phyloP scores from a whole-genome alignment of 495 filamentous ascomycete genomes.

The Astrothelium subdiscretum region DNA sequence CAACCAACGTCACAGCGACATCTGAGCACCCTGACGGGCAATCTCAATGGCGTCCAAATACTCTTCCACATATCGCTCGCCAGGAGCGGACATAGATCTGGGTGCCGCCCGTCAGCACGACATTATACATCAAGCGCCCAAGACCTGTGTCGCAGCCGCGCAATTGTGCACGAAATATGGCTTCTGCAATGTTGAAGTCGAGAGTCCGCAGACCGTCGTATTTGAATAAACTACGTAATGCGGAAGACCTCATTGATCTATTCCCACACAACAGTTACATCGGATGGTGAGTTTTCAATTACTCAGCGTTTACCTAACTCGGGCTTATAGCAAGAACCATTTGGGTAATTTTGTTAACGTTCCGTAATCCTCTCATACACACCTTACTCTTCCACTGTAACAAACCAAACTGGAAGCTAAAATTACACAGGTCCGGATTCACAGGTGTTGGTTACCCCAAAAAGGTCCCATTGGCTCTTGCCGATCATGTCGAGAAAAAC shows the following conservation, averaged over 20 bases:
- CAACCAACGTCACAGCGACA: neutral
- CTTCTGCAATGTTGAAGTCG: constrained; percentile 63
- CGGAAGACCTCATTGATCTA: constrained; percentile 66
- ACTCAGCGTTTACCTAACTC: too few relatives aligned
- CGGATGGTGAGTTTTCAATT: constrained; percentile 44
- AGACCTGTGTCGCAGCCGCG: too few relatives aligned
- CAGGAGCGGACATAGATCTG: neutral
- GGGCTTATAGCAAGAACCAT: too few relatives aligned
- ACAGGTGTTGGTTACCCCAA: constrained; percentile 78
- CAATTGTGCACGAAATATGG: too few relatives aligned
- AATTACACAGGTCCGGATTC: constrained; percentile 50
- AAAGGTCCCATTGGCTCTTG: constrained; percentile 72
- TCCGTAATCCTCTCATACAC: neutral
- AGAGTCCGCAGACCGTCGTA: constrained; percentile 65
- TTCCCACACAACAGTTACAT: constrained; percentile 78
- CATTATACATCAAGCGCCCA: too few relatives aligned
- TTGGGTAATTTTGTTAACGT: neutral
- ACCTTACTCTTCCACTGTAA: too few relatives aligned
- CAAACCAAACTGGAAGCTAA: too few relatives aligned
- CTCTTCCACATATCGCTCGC: neutral
- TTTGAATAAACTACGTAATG: constrained; percentile 64
- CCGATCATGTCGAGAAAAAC: constrained; percentile 86
- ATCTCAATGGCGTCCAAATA: neutral
- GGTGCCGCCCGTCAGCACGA: too few relatives aligned
- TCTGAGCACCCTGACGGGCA: neutral